These are phyloP conservation scores for Coemansia sp. DNA, from an alignment of 192 early-diverging fungal species.

Conservation along the genomic window DNA sequence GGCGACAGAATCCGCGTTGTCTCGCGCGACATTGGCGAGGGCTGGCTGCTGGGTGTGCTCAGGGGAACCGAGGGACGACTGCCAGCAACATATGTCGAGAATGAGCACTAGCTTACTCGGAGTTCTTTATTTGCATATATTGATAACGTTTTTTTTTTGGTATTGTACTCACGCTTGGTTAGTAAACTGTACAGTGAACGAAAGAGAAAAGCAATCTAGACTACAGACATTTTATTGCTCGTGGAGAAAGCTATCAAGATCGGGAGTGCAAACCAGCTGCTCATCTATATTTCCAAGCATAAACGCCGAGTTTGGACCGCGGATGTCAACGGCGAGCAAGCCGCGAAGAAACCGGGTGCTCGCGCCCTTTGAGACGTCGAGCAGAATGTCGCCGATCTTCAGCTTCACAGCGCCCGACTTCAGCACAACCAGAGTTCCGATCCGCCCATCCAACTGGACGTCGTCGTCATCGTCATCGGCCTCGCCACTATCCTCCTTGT, in stretches of 20 bases:
- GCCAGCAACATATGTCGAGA: conserved; percentile 31
- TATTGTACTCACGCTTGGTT: too few species aligned
- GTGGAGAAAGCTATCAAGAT: conserved; percentile 31
- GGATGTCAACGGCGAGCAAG: conserved; percentile 29
- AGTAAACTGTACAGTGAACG: too few species aligned
- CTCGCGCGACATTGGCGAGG: conserved; percentile 27
- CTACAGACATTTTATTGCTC: too few species aligned
- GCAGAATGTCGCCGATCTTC: conserved; percentile 39
- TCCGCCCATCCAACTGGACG: conserved; percentile 28
- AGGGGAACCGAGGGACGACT: conserved; percentile 25
- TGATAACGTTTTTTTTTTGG: too few species aligned
- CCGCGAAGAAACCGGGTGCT: conserved; percentile 48
- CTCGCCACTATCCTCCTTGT: conserved; percentile 17
- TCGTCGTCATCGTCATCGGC: conserved; percentile 6
- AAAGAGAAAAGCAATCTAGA: too few species aligned
- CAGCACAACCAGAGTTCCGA: conserved; percentile 45
- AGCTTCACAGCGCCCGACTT: conserved; percentile 40
- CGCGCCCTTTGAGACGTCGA: conserved; percentile 45
- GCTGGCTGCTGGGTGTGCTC: conserved; percentile 34
- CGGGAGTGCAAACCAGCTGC: conserved; percentile 43
- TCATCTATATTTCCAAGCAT: conserved; percentile 44
- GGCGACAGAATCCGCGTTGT: conserved; percentile 37
- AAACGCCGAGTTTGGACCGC: conserved; percentile 20
- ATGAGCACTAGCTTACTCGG: background rate
- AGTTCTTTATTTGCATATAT: too few species aligned